A percentile compares a stretch with the other conserved stretches of the same genome.
Conservation (phyloP, 257 asterid genomes). For the Solanum paucissectum region DNA sequence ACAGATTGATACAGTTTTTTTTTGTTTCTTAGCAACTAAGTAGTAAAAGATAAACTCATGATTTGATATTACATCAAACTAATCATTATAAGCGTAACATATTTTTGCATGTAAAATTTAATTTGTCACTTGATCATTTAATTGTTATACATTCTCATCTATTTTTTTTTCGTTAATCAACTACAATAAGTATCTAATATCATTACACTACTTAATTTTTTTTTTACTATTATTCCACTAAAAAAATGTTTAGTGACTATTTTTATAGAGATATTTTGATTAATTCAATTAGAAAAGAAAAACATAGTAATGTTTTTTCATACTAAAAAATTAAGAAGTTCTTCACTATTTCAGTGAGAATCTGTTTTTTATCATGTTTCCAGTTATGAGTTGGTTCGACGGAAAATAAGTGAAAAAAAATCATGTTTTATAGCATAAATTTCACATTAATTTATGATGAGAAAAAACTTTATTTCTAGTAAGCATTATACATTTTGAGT, state of each 20-base stretch:
- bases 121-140: background rate
- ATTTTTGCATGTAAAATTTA: background rate
- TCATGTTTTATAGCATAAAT: too few species aligned
- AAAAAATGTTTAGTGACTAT: too few species aligned
- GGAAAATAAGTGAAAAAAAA: too few species aligned
- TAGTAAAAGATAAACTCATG: background rate
- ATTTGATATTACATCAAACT: background rate
- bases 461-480: background rate
- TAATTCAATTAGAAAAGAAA: background rate
- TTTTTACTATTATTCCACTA: background rate
- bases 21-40: background rate
- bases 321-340: too few species aligned
- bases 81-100: background rate
- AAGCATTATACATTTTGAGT: too few species aligned
- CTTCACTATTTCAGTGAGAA: too few species aligned
- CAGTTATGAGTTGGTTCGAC: background rate
- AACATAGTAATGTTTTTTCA: too few species aligned
- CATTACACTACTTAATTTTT: too few species aligned
- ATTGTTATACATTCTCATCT: background rate
- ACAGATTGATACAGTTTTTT: fast-evolving
- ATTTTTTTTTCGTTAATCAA: background rate
- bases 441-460: background rate
- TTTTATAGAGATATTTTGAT: too few species aligned
- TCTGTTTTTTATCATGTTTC: too few species aligned
- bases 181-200: background rate